These are phyloP conservation scores for Pythium coloratum DNA, from an alignment of 352 stramenopile species.

Conservation along the genomic window DNA sequence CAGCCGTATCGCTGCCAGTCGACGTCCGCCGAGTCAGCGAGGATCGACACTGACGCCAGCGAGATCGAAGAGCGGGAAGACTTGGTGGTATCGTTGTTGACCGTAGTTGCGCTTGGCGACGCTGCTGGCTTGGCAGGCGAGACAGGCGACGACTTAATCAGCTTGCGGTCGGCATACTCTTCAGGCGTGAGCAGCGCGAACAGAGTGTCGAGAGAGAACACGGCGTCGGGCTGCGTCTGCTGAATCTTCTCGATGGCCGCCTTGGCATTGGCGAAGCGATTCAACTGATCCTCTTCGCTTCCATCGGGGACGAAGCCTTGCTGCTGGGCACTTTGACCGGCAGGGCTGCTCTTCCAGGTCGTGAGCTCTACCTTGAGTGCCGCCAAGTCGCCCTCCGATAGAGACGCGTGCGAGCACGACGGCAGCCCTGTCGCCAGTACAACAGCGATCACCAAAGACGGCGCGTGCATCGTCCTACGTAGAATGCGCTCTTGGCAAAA, in stretches of 20 bases:
- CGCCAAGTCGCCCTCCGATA: neutral
- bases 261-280: conserved; percentile 9
- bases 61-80: neutral
- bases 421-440: neutral
- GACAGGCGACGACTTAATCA: neutral
- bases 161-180: conserved; percentile 14
- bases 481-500: neutral
- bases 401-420: neutral
- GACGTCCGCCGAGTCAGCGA: neutral
- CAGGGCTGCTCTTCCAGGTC: conserved; percentile 22
- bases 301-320: conserved; percentile 1
- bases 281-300: neutral
- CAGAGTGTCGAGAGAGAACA: conserved; percentile 23
- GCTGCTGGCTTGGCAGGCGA: neutral
- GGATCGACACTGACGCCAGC: conserved; percentile 7
- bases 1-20: conserved; percentile 16
- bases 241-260: neutral
- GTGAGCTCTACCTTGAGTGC: conserved; percentile 15
- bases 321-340: conserved; percentile 17
- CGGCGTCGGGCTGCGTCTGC: conserved; percentile 4
- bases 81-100: neutral
- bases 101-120: neutral
- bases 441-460: neutral
- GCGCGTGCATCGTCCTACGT: neutral
- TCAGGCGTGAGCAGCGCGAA: conserved; percentile 21